Base-by-base conservation (phyloP, 768 basidiomycete genomes). In the Lactarius trivialis region DNA sequence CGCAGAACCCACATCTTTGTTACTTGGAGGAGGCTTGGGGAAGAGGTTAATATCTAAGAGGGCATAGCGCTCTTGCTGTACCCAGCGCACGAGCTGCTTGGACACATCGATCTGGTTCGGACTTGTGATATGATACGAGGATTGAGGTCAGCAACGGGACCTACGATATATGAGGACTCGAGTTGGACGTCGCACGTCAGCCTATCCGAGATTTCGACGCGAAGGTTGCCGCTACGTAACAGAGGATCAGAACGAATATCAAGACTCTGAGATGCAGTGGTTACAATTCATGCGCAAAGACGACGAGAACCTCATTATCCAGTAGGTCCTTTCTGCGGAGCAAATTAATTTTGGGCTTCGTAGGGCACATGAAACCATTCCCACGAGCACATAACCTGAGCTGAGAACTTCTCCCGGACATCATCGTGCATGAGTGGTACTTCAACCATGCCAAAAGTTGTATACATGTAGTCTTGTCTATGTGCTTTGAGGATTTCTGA, bases 231-330 rank as follows among this genome's bases (percentile, higher is more conserved):
- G 69, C 95, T 97, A 64, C 11, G 56, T 54, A 51, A 11, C 39
- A 21, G 39, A 32, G 52, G 24, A 39, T 49, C 15, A 57, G 61
- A 33, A 53, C 63, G 56, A 17, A 34, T 24, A 33, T 19, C 49
- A 37, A 7, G n/a, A 54, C 34, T 7, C 58, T 4, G 34, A 24
- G 51, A 48, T 21, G 56, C 21, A 58, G 32, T 34, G 4, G 19
- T 71, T 72, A 96, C 96, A 98, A 93, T 77, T 98, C 95, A 74
- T 99, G 97, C 6, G 90, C 84, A 69, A 98, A 91, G 45, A 98
- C 74, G 32, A 98, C 83, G 28, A 98, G 70, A 0, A 88, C 91
- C 33, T 83, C 76, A 58, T 88, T 86, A 30, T 86, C 80, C 69
- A 91, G 87, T 34, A 98, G 77, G 72, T 95, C 89, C 50, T 79